Base-by-base conservation (phyloP, 306 rosid genomes). In the Albizia julibrissin region DNA sequence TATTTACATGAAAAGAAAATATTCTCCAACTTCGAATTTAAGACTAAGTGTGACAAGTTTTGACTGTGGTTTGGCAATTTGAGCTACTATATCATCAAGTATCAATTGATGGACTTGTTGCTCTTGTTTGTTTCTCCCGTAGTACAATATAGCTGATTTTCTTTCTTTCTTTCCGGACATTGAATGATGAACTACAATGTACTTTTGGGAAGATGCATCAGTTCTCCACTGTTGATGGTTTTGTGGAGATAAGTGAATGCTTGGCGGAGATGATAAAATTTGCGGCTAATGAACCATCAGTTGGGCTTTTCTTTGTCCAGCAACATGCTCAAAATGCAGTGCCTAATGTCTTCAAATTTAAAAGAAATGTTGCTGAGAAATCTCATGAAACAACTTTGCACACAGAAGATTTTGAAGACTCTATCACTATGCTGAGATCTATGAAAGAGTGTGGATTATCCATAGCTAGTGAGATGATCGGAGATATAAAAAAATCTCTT, bases 381-480 rank as follows among this genome's bases (percentile, higher is more conserved):
- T 86, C 93, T 46, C 94, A 76, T 34, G 92, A 91, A 84, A 90
- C 91, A 83, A 77, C 84, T 83, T 79, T 93, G 87, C 94, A 91
- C 86, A 76, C 91, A 4, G 86, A 95, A 89, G 97, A 95, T 88
- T 87, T 93, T 24, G 95, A 95, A 84, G 98, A 95, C 79, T 93
- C 97, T 3, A 80, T 95, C 42, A 62, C 90, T 66, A 87, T 86
- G 91, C 80, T 95, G 74, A 88, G 87, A 76, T 91, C 97, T 27
- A 93, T 95, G 97, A 91, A 91, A 82, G 97, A 93, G 72, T 93
- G 92, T 31, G 98, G 99, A 73, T 84, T 91, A 77, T 82, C 93
- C 72, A 76, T 92, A 77, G 95, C 85, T 1, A 85, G 89, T 75
- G 98, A 88, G 85, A 95, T 93, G 99, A 93, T 93, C 14, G 80